These are phyloP conservation scores for Aureobasidium mangrovei DNA, from an alignment of 2,329 filamentous ascomycete species.

Conservation along the genomic window DNA sequence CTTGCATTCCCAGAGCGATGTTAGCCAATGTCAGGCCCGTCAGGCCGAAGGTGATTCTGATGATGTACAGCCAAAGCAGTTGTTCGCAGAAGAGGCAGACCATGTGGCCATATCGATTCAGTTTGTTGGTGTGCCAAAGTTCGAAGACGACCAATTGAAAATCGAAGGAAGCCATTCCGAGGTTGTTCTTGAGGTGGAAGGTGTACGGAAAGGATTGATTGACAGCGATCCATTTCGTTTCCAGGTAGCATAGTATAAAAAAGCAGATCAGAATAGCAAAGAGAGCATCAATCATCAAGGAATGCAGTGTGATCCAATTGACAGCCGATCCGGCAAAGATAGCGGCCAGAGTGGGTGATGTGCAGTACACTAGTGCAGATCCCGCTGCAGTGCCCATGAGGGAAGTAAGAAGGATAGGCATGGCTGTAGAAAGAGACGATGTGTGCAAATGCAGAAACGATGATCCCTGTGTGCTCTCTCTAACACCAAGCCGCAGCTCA, in stretches of 20 bases:
- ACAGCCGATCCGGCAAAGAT: constrained; percentile 7
- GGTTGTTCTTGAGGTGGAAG: constrained; percentile 14
- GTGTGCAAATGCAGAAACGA: constrained; percentile 4
- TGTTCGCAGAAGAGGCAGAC: constrained; percentile 13
- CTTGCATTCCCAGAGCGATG: constrained; percentile 6
- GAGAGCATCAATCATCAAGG: constrained; percentile 12
- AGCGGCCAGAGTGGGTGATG: constrained; percentile 10
- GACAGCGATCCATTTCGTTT: constrained; percentile 13
- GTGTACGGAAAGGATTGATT: constrained; percentile 15
- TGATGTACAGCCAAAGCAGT: constrained; percentile 11
- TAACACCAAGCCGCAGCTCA: neutral
- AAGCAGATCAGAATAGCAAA: constrained; percentile 13
- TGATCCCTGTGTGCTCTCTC: constrained; percentile 3
- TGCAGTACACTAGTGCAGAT: constrained; percentile 10
- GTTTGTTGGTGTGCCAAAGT: constrained; percentile 14
- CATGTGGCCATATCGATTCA: constrained; percentile 15
- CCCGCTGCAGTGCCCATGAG: constrained; percentile 6
- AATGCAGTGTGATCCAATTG: constrained; percentile 6
- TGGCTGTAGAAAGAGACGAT: neutral
- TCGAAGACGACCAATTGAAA: constrained; percentile 14
- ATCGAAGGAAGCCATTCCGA: constrained; percentile 6
- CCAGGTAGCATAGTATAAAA: constrained; percentile 14
- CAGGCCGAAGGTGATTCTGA: constrained; percentile 9
- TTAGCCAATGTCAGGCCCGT: constrained; percentile 8
- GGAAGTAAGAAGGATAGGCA: constrained; percentile 11